phyloP scores from a whole-genome alignment of 164 flowering plant genomes.

The Sedum album region DNA sequence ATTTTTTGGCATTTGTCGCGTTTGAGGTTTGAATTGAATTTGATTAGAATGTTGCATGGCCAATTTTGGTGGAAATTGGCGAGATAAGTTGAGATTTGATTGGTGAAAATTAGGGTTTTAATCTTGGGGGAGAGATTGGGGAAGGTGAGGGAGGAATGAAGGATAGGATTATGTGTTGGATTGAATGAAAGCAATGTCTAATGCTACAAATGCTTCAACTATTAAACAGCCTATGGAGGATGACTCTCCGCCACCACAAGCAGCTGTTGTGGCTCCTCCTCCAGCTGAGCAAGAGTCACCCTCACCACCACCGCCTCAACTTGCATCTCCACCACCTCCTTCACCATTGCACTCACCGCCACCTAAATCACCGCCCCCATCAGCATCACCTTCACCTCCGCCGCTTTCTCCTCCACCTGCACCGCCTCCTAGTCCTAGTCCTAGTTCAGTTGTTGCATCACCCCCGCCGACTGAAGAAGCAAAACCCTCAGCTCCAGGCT shows the following conservation, averaged over 20 bases:
- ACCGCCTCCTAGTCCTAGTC: not conserved
- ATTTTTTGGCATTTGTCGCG: not conserved
- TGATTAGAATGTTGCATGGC: not conserved
- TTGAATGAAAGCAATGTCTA: not conserved
- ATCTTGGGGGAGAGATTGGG: not conserved
- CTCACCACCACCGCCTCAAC: conserved; percentile 5
- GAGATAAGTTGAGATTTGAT: not conserved
- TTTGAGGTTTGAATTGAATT: not conserved
- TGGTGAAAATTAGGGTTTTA: not conserved
- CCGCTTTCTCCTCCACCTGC: too few relatives aligned
- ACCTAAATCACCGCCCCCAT: not conserved
- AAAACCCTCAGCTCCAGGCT: not conserved
- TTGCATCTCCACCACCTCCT: conserved; percentile 13
- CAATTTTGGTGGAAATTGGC: not conserved
- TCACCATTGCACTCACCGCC: too few relatives aligned
- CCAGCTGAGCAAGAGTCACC: not conserved
- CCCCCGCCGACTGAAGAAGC: conserved; percentile 7
- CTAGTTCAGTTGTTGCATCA: conserved; percentile 1
- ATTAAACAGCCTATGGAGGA: not conserved
- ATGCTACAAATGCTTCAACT: not conserved
- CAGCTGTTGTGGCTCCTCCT: not conserved
- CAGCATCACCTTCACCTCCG: not conserved
- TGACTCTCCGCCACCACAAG: not conserved
- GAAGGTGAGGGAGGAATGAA: too few relatives aligned
- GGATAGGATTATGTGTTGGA: conserved; percentile 1